These are phyloP conservation scores for Pythium oligandrum DNA, from an alignment of 352 stramenopile genomes.

Conservation along the genomic window DNA sequence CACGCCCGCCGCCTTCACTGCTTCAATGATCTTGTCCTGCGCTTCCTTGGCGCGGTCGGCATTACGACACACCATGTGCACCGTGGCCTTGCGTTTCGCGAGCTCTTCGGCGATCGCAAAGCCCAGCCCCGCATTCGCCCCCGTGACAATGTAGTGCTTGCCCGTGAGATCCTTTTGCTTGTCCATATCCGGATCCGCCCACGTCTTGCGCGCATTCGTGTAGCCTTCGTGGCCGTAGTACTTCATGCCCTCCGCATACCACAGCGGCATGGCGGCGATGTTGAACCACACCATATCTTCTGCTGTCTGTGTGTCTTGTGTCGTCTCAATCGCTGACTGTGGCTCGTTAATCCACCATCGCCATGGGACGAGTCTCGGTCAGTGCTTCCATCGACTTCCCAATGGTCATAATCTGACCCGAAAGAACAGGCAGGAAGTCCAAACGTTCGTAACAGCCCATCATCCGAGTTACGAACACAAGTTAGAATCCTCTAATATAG, in stretches of 20 bases:
- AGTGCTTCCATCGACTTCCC: too few species aligned
- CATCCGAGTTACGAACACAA: too few species aligned
- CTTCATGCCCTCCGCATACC: conserved; percentile 29
- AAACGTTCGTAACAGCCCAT: too few species aligned
- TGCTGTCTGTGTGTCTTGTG: too few species aligned
- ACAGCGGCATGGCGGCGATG: conserved; percentile 32
- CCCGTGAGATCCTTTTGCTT: conserved; percentile 27
- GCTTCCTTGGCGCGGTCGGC: conserved; percentile 26
- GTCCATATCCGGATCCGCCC: conserved; percentile 31
- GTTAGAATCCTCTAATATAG: too few species aligned
- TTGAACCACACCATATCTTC: conserved; percentile 30
- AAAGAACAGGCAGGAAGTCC: too few species aligned
- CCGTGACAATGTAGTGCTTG: conserved; percentile 46
- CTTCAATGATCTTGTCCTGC: conserved; percentile 32
- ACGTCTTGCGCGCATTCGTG: conserved; percentile 21
- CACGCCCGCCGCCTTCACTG: conserved; percentile 23
- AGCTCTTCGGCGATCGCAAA: conserved; percentile 35
- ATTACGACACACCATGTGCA: conserved; percentile 50
- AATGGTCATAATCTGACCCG: too few species aligned
- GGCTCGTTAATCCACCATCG: too few species aligned
- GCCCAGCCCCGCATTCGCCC: conserved; percentile 39
- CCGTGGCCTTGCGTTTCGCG: conserved; percentile 25
- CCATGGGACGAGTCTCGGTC: too few species aligned
- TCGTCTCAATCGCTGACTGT: too few species aligned
- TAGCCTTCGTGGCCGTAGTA: conserved; percentile 34